These are phyloP conservation scores for Diaporthe vexans DNA, from an alignment of 2,329 filamentous ascomycete genomes.

Conservation along the genomic window DNA sequence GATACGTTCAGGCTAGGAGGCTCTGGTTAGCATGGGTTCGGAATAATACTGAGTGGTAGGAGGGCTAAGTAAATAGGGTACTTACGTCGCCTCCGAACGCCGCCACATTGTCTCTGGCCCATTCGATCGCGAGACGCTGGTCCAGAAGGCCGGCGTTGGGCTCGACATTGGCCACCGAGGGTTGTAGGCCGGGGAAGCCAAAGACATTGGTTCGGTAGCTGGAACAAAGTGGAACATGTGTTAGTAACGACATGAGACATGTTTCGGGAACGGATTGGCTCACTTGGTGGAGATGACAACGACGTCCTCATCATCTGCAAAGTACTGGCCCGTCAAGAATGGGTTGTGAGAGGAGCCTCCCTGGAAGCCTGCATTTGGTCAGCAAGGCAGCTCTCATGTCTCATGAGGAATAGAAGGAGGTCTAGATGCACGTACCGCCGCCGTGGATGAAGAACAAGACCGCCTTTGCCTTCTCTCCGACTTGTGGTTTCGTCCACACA, in stretches of 20 bases:
- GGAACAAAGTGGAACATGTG: background rate
- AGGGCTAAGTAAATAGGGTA: too few relatives aligned
- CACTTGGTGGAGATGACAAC: constrained; percentile 30
- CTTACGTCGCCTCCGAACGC: constrained; percentile 25
- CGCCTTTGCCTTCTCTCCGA: constrained; percentile 52
- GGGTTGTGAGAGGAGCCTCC: constrained; percentile 46
- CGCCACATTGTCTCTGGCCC: constrained; percentile 34
- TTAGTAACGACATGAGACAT: background rate
- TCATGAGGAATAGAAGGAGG: too few relatives aligned
- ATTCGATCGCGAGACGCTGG: constrained; percentile 37
- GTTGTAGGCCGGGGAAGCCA: constrained; percentile 28
- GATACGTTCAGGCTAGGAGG: constrained; percentile 5
- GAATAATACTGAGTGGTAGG: too few relatives aligned
- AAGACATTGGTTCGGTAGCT: constrained; percentile 33
- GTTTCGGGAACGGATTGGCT: background rate
- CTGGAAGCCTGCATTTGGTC: constrained; percentile 49
- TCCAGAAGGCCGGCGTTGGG: constrained; percentile 32
- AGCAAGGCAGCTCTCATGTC: background rate
- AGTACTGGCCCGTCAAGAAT: constrained; percentile 24
- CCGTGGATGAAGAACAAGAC: constrained; percentile 62
- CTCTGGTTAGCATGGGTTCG: too few relatives aligned
- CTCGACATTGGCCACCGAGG: constrained; percentile 7
- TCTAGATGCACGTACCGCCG: constrained; percentile 45
- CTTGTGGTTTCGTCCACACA: constrained; percentile 55
- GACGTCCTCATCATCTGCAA: constrained; percentile 34